These are phyloP conservation scores for Sporothrix dimorphospora DNA, from an alignment of 2,329 filamentous ascomycete genomes.

Conservation along the genomic window DNA sequence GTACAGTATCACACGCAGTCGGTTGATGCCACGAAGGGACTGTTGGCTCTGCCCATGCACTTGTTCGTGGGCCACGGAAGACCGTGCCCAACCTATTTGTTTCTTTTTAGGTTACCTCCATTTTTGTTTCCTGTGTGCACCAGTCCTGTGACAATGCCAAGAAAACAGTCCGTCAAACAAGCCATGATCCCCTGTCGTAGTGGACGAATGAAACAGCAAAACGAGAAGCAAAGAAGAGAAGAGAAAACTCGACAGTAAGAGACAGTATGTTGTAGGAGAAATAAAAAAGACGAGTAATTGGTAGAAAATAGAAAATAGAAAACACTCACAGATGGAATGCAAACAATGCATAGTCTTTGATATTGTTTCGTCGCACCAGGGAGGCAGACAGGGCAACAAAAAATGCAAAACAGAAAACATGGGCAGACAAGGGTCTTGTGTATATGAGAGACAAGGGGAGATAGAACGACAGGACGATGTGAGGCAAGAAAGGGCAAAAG, in stretches of 20 bases:
- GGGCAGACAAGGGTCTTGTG: not conserved
- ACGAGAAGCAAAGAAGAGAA: not conserved
- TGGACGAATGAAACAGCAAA: not conserved
- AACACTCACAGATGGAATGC: too few species aligned
- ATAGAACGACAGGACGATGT: not conserved
- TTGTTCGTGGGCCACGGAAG: not conserved
- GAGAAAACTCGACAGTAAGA: not conserved
- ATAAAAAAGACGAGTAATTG: not conserved
- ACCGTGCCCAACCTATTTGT: not conserved
- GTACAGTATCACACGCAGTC: too few species aligned
- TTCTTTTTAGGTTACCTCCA: not conserved
- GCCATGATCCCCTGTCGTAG: not conserved
- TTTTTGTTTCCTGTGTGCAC: conserved; percentile 11
- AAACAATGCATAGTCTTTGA: conserved; percentile 11
- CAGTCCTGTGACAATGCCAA: conserved; percentile 23
- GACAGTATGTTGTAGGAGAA: not conserved
- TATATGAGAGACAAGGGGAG: not conserved
- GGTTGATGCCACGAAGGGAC: not conserved
- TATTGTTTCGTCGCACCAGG: conserved; percentile 17
- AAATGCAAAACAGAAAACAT: conserved; percentile 9
- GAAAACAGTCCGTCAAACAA: not conserved
- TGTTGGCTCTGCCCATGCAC: too few species aligned
- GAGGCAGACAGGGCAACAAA: not conserved
- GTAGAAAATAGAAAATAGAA: too few species aligned
- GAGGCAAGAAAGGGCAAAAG: too few species aligned